Evolutionary conservation across 2,329 filamentous ascomycete genomes (phyloP), one percentile per base, ranked within the genome.

Genomic region (Colletotrichum tabaci): DNA sequence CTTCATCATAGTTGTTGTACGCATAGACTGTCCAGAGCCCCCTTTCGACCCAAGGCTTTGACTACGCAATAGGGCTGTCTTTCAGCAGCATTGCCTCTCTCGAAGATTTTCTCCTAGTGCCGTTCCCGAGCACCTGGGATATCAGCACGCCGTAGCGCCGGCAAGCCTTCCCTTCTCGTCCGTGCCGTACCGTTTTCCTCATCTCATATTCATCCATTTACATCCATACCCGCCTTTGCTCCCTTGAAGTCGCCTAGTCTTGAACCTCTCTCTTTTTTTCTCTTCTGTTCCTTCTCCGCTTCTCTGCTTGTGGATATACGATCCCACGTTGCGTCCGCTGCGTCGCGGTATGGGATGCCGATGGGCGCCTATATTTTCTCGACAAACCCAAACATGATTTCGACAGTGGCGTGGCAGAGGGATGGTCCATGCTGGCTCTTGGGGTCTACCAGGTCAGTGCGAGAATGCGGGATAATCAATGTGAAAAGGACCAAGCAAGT

Each of bases 41-140:
- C 58, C 15, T 35, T 50, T 61, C 44, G 21, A 35, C 46, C 21
- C 47, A 55, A n/a, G 47, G 7, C 26, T 55, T 35, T 18, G 13
- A 56, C 30, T 35, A 56, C 50, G 30, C 49, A 10, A 21, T 67
- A 66, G 61, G 67, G 67, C 67, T 70, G 55, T 58, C 67, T 70
- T 47, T 58, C 12, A 30, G 7, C 40, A 21, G 23, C 42, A 35
- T 47, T n/a, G 26, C n/a, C 35, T 26, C 46, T 21, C 44, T 40
- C 46, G 38, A 40, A 55, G 42, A 38, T 10, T 49, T 50, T 61
- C 30, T 21, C n/a, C 42, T 38, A 7, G 13, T 63, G 38, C 46
- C 67, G 44, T 58, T 9, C 64, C 57, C 57, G 44, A 50, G 56
- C 50, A 38, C 38, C 26, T 71, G 68, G 64, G 26, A 61, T 47